These are phyloP conservation scores for Suillus fuscotomentosus DNA, from an alignment of 768 basidiomycete genomes.

Conservation along the genomic window DNA sequence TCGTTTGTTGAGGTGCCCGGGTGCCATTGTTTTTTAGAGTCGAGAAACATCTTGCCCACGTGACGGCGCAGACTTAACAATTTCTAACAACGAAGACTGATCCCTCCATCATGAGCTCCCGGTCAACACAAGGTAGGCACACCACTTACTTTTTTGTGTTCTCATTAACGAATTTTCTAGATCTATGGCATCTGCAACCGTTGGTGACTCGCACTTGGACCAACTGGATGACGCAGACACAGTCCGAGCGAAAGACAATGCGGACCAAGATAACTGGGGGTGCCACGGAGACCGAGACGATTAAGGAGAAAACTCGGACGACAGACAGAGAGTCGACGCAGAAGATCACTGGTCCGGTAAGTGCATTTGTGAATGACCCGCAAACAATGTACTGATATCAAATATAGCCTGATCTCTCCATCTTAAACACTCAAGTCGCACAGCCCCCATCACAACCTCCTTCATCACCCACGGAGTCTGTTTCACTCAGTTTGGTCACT, in stretches of 20 bases:
- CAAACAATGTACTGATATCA: not conserved
- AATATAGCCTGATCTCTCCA: not conserved
- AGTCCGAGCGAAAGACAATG: too few relatives aligned
- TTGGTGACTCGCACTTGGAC: not conserved
- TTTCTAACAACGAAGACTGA: too few relatives aligned
- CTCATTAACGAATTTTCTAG: too few relatives aligned
- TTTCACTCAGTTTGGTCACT: not conserved
- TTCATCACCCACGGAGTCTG: not conserved
- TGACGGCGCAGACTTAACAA: too few relatives aligned
- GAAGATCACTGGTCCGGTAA: not conserved
- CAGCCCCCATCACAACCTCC: not conserved
- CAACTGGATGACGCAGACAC: not conserved
- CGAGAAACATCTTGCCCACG: too few relatives aligned
- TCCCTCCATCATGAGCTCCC: too few relatives aligned
- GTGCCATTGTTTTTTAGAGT: not conserved
- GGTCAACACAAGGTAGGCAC: too few relatives aligned
- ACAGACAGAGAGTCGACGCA: not conserved
- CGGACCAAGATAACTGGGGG: not conserved
- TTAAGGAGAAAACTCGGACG: not conserved
- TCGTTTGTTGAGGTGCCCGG: not conserved
- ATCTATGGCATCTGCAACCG: not conserved
- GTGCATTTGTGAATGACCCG: too few relatives aligned
- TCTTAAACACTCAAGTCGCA: not conserved
- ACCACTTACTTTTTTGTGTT: too few relatives aligned
- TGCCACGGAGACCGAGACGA: not conserved